Evolutionary conservation across 768 basidiomycete genomes (phyloP), one percentile per base, ranked within the genome.

Genomic region (Piloderma croceum): DNA sequence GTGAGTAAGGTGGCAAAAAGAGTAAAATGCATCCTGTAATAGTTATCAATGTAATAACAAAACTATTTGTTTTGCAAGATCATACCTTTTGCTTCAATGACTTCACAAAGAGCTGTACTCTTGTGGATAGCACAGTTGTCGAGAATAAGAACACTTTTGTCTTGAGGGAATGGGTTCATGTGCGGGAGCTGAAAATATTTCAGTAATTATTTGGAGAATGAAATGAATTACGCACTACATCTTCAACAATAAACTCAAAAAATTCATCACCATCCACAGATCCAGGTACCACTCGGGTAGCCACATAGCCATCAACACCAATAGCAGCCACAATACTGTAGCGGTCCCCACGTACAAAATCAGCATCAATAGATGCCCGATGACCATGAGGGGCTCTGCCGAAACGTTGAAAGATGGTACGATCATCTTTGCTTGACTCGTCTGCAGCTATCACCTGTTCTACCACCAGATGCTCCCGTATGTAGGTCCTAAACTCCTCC

Each of bases 1-100:
- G 64, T 3, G 62, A 66, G 41, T 64, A 65, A 23, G 60, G 60
- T 12, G 61, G 62, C 0, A 64, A 45, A 33, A 53, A 62, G 13
- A 58, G 23, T 0, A 62, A 35, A 1, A 48, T 25, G 33, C 54
- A 52, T 6, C 53, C 63, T 57, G 29, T 11, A 3, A 18, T 19
- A 22, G 15, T 31, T 27, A 12, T 17, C 19, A 27, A 39, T 22
- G 19, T 13, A 48, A n/a, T n/a, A n/a, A n/a, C n/a, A n/a, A n/a
- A n/a, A n/a, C n/a, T n/a, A n/a, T 33, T 58, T 59, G 45, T 63
- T 62, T 42, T n/a, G n/a, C n/a, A n/a, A n/a, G n/a, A n/a, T n/a
- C n/a, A n/a, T n/a, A n/a, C n/a, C n/a, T n/a, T n/a, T n/a, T n/a
- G n/a, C n/a, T n/a, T n/a, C n/a, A n/a, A n/a, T n/a, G n/a, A n/a